Evolutionary conservation across 2,329 filamentous ascomycete species (phyloP).

Genomic region (Nemania abortiva): DNA sequence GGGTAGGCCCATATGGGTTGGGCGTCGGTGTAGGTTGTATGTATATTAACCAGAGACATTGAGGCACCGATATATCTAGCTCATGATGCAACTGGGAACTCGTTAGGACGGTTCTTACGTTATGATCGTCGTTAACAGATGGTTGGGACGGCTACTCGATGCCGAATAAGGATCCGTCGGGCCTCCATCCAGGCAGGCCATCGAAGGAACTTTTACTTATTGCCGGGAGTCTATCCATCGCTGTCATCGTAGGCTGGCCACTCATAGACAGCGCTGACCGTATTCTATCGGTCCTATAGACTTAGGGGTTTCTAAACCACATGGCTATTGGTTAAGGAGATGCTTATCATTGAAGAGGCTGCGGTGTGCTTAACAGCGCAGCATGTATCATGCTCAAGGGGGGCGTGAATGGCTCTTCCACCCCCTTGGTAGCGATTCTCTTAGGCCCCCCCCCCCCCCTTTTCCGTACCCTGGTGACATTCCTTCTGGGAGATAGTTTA

Average conservation of each 20-base stretch:
- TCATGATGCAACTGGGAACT: background rate
- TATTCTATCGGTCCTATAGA: background rate
- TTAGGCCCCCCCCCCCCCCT: background rate
- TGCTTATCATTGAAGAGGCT: background rate
- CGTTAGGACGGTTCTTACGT: background rate
- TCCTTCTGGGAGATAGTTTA: background rate
- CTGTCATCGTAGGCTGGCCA: background rate
- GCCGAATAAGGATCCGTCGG: background rate
- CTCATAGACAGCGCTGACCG: background rate
- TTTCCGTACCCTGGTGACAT: background rate
- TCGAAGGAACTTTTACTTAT: background rate
- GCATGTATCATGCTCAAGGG: background rate
- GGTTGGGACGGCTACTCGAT: background rate
- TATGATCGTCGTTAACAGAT: background rate
- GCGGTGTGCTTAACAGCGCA: background rate
- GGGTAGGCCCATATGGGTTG: background rate
- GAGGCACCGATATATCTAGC: background rate
- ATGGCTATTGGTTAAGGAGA: background rate
- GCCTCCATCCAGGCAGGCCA: too few species aligned
- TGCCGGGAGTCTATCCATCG: background rate
- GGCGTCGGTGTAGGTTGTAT: background rate
- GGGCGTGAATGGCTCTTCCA: background rate
- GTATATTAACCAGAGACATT: background rate
- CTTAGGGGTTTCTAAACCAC: background rate
- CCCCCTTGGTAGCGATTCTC: background rate